A percentile compares a stretch with the other conserved stretches of the same genome.
Conservation (phyloP, 495 filamentous ascomycete genomes). For the Clavariopsis aquatica region DNA sequence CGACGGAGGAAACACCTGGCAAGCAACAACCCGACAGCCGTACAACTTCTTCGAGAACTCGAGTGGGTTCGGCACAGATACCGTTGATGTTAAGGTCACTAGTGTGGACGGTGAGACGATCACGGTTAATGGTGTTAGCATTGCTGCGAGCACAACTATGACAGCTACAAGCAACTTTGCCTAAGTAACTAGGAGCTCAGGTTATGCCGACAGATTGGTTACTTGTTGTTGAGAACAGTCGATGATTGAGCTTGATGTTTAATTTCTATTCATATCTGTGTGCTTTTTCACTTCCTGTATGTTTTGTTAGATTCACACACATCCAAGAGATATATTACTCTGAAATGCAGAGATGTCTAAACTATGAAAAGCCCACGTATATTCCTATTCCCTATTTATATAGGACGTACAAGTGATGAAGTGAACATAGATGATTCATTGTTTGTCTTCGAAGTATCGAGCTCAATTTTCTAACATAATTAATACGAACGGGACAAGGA, state of each 20-base stretch:
- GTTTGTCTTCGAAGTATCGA: no score
- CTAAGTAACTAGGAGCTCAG: background rate
- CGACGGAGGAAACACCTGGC: constrained; percentile 58
- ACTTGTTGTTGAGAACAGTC: no score
- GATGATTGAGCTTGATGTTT: constrained; percentile 1
- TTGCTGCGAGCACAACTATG: background rate
- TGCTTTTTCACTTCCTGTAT: background rate
- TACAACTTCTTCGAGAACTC: constrained; percentile 65
- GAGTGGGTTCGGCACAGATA: constrained; percentile 55
- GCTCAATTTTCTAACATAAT: no score
- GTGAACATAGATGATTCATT: background rate
- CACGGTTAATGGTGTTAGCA: constrained; percentile 32
- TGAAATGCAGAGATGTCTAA: no score
- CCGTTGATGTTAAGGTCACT: constrained; percentile 56
- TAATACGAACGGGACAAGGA: no score
- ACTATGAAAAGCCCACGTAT: no score
- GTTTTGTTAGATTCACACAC: background rate
- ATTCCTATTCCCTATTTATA: background rate
- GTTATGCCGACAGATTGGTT: background rate
- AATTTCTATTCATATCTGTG: background rate
- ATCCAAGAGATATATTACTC: background rate
- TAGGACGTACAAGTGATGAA: background rate
- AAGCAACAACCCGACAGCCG: constrained; percentile 49
- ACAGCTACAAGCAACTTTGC: constrained; percentile 33
- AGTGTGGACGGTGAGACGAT: constrained; percentile 51